These are phyloP conservation scores for Xerocomus spinulosus DNA, from an alignment of 768 basidiomycete genomes.

Conservation along the genomic window DNA sequence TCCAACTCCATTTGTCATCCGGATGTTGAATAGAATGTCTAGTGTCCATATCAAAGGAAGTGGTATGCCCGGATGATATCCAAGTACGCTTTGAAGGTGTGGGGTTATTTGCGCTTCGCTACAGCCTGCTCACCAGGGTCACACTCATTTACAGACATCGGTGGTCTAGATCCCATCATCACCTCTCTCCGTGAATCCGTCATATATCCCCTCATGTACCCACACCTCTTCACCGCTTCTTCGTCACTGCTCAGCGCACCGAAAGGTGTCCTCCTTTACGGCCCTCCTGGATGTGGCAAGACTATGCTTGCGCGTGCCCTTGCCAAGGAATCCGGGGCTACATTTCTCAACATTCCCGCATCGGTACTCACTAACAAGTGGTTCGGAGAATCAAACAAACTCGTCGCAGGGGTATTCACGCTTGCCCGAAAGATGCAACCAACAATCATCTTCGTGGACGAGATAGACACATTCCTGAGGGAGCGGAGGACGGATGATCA, in stretches of 20 bases:
- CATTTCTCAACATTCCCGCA: constrained; percentile 86
- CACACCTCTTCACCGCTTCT: constrained; percentile 76
- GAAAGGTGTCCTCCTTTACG: constrained; percentile 93
- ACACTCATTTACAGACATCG: constrained; percentile 57
- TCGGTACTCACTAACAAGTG: constrained; percentile 75
- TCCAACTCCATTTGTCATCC: background rate
- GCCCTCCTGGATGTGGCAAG: constrained; percentile 97
- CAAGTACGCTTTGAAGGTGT: constrained; percentile 66
- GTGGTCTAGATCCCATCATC: constrained; percentile 89
- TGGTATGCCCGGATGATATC: constrained; percentile 91
- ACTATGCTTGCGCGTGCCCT: constrained; percentile 99
- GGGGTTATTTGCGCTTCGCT: constrained; percentile 10
- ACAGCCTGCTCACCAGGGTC: background rate
- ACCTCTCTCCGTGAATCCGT: constrained; percentile 89
- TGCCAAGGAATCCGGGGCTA: constrained; percentile 95
- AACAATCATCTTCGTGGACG: constrained; percentile 97
- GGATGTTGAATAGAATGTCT: background rate
- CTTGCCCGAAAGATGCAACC: constrained; percentile 93
- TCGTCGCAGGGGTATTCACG: constrained; percentile 91
- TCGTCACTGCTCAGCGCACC: constrained; percentile 85
- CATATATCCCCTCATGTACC: constrained; percentile 91
- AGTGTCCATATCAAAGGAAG: constrained; percentile 87
- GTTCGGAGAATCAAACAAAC: constrained; percentile 91
- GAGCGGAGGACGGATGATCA: constrained; percentile 87
- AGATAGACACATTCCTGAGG: constrained; percentile 93